phyloP scores from a whole-genome alignment of 345 rosid genomes.

The Mangifera indica region DNA sequence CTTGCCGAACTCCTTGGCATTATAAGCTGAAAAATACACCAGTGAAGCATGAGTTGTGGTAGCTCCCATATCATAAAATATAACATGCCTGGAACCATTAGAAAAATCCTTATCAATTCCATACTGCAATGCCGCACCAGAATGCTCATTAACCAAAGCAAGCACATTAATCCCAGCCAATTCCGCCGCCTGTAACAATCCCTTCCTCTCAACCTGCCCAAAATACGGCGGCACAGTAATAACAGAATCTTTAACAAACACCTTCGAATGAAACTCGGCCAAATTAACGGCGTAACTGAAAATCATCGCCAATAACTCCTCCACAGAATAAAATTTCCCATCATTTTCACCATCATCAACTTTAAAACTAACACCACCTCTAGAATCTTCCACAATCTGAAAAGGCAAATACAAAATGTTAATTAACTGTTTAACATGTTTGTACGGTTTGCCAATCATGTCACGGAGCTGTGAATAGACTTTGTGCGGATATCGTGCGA shows the following conservation, averaged over 20 bases:
- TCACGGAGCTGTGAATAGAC: conserved; percentile 82
- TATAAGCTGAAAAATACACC: conserved; percentile 85
- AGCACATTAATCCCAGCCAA: conserved; percentile 92
- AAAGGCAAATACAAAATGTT: conserved; percentile 77
- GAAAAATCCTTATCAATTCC: conserved; percentile 96
- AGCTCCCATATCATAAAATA: conserved; percentile 97
- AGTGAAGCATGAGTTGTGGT: conserved; percentile 86
- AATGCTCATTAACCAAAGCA: conserved; percentile 75
- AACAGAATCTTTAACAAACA: conserved; percentile 66
- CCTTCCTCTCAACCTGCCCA: conserved; percentile 95
- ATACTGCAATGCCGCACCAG: conserved; percentile 97
- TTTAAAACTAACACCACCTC: conserved; percentile 66
- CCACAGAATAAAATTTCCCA: conserved; percentile 54
- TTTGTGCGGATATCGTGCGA: conserved; percentile 80
- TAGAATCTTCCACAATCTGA: conserved; percentile 63
- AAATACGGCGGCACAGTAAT: conserved; percentile 87
- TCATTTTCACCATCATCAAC: conserved; percentile 45
- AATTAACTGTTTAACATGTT: conserved; percentile 50
- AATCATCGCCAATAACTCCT: conserved; percentile 93
- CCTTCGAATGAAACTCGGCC: conserved; percentile 82
- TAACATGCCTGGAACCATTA: conserved; percentile 79
- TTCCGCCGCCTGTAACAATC: conserved; percentile 80
- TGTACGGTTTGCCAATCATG: conserved; percentile 76
- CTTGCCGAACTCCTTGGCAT: conserved; percentile 82
- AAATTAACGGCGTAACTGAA: conserved; percentile 60